phyloP scores from a whole-genome alignment of 2,329 filamentous ascomycete genomes.

The Colletotrichum sp. region DNA sequence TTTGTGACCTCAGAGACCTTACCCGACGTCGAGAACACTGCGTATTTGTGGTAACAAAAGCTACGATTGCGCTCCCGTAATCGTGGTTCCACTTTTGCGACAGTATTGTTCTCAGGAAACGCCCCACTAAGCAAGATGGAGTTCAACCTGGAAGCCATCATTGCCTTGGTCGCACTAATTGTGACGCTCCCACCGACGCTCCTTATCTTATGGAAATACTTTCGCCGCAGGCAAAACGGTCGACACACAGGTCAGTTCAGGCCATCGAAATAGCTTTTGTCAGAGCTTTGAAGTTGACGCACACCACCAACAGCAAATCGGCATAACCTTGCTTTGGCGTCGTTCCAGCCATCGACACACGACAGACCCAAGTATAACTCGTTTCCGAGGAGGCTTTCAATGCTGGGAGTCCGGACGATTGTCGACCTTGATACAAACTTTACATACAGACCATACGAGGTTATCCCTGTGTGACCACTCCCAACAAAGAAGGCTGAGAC shows the following conservation, averaged over 20 bases:
- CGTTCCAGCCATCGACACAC: not conserved
- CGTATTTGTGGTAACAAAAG: too few relatives aligned
- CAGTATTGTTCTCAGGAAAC: fast-evolving
- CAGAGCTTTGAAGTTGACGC: not conserved
- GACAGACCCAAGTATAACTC: not conserved
- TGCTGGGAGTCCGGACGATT: not conserved
- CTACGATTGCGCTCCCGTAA: too few relatives aligned
- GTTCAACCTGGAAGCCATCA: not conserved
- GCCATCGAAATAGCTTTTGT: fast-evolving
- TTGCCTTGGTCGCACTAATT: not conserved
- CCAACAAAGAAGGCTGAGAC: fast-evolving
- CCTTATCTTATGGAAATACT: not conserved
- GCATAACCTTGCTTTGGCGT: not conserved
- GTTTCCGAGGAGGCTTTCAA: not conserved
- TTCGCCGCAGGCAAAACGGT: fast-evolving
- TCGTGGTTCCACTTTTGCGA: too few relatives aligned
- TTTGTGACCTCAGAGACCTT: fast-evolving
- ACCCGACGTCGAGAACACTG: not conserved
- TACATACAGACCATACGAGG: not conserved
- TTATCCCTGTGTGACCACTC: not conserved
- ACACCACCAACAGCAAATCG: fast-evolving
- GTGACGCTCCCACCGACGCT: not conserved
- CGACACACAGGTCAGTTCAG: not conserved
- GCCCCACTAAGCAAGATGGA: fast-evolving
- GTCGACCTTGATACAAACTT: not conserved